Percentiles rank a stretch among this genome's conserved stretches.
These are phyloP conservation scores for Kingdonia uniflora DNA, from an alignment of 164 flowering plant genomes.

Conservation along the genomic window DNA sequence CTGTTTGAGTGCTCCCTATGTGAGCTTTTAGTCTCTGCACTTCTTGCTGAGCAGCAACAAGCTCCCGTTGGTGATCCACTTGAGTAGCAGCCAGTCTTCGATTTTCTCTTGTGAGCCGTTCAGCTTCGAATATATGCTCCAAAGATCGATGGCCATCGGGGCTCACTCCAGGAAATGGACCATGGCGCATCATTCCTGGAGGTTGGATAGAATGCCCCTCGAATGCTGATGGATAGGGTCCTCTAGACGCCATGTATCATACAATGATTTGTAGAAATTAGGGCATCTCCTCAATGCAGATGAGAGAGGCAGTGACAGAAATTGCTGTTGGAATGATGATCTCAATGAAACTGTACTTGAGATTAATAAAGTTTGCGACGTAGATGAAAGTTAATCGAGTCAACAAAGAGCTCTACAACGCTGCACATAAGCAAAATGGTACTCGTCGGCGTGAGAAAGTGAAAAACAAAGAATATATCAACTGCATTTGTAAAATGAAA, in stretches of 20 bases:
- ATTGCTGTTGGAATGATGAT: no score
- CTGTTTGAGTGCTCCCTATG: slow-evolving; percentile 57
- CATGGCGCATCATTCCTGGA: slow-evolving; percentile 59
- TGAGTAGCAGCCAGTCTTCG: slow-evolving; percentile 52
- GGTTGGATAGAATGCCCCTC: slow-evolving; percentile 36
- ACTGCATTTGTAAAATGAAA: no score
- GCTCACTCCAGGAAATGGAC: slow-evolving; percentile 33
- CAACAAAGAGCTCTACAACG: no score
- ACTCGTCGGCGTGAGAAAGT: no score
- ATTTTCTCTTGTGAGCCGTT: slow-evolving; percentile 46
- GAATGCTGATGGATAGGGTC: slow-evolving; percentile 27
- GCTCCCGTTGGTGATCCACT: slow-evolving; percentile 48
- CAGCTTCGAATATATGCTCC: slow-evolving; percentile 11
- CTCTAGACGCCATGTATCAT: slow-evolving; percentile 38
- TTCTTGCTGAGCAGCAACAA: slow-evolving; percentile 47
- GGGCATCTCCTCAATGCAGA: no score
- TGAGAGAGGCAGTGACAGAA: no score
- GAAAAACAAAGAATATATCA: no score
- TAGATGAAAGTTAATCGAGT: no score
- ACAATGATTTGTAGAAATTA: slow-evolving; percentile 1
- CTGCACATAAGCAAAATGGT: no score
- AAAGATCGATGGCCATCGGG: slow-evolving; percentile 19
- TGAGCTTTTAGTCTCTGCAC: slow-evolving; percentile 47
- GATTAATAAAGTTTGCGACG: no score
- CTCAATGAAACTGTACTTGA: no score